Evolutionary conservation across 2,329 filamentous ascomycete genomes (phyloP).

Genomic region (Cercospora sesami): DNA sequence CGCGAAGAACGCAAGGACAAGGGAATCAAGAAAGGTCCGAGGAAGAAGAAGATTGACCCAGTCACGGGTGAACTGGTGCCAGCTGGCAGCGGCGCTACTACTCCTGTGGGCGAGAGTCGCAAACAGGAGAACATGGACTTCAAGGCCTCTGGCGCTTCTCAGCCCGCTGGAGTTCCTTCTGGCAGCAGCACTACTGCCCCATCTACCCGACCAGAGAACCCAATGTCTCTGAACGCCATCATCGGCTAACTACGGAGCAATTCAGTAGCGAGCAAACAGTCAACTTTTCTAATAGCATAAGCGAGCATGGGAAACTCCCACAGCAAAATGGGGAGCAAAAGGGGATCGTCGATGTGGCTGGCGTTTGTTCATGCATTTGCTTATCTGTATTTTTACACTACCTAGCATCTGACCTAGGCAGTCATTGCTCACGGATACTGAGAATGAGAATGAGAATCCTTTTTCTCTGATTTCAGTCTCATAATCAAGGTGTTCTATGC

Average conservation of each 20-base stretch:
- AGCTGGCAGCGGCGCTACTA: background rate
- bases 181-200: background rate
- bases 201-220: background rate
- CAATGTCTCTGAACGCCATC: slow-evolving; percentile 18
- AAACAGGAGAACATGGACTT: background rate
- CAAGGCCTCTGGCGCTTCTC: background rate
- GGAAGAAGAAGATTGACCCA: slow-evolving; percentile 31
- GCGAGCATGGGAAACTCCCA: background rate
- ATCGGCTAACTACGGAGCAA: slow-evolving; percentile 1
- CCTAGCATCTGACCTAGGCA: background rate
- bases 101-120: background rate
- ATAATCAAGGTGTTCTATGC: too few relatives aligned
- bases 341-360: background rate
- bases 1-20: slow-evolving; percentile 48
- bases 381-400: background rate
- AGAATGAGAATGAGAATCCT: background rate
- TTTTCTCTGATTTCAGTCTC: too few relatives aligned
- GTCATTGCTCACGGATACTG: background rate
- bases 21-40: slow-evolving; percentile 52
- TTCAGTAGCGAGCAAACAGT: background rate
- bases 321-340: background rate
- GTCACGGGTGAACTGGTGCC: background rate
- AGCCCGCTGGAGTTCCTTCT: background rate
- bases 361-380: background rate
- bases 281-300: background rate